Percentiles rank a stretch among this genome's conserved stretches.
Evolutionary conservation across 768 basidiomycete genomes (phyloP).

Genomic region (Boletus fagicola): DNA sequence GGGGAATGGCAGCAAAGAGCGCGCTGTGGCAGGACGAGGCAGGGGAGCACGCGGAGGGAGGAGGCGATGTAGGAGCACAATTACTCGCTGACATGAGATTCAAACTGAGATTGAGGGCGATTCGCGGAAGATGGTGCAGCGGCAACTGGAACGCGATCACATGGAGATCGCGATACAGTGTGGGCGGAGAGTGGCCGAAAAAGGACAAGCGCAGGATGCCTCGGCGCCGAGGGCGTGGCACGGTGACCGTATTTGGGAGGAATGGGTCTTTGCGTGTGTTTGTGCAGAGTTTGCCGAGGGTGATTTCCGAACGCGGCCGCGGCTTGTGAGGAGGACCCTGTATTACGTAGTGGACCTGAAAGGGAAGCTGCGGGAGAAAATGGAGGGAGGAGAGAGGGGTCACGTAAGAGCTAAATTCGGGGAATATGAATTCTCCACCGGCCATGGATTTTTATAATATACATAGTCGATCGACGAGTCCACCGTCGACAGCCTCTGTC

Average conservation of each 20-base stretch:
- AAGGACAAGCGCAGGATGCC: slow-evolving; percentile 31
- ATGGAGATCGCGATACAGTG: slow-evolving; percentile 34
- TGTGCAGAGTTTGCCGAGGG: slow-evolving; percentile 34
- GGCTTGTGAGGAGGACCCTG: slow-evolving; percentile 33
- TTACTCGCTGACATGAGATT: slow-evolving; percentile 31
- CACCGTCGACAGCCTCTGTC: slow-evolving; percentile 29
- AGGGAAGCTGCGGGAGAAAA: slow-evolving; percentile 33
- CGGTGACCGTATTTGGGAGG: slow-evolving; percentile 20
- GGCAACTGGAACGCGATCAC: slow-evolving; percentile 35
- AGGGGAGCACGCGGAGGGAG: slow-evolving; percentile 14
- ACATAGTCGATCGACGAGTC: slow-evolving; percentile 36
- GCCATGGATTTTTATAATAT: slow-evolving; percentile 36
- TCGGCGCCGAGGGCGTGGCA: slow-evolving; percentile 44
- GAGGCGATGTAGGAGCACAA: slow-evolving; percentile 18
- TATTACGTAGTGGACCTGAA: slow-evolving; percentile 33
- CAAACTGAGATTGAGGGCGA: slow-evolving; percentile 29
- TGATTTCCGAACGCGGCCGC: slow-evolving; percentile 41
- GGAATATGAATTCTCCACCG: slow-evolving; percentile 42
- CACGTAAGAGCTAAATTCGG: slow-evolving; percentile 38
- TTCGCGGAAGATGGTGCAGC: slow-evolving; percentile 35
- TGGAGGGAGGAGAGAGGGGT: slow-evolving; percentile 30
- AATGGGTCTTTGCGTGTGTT: slow-evolving; percentile 23
- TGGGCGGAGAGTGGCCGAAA: slow-evolving; percentile 33
- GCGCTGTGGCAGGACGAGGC: slow-evolving; percentile 24
- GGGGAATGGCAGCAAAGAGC: slow-evolving; percentile 27